phyloP scores from a whole-genome alignment of 352 stramenopile genomes.

The Phytopythium delawarense region DNA sequence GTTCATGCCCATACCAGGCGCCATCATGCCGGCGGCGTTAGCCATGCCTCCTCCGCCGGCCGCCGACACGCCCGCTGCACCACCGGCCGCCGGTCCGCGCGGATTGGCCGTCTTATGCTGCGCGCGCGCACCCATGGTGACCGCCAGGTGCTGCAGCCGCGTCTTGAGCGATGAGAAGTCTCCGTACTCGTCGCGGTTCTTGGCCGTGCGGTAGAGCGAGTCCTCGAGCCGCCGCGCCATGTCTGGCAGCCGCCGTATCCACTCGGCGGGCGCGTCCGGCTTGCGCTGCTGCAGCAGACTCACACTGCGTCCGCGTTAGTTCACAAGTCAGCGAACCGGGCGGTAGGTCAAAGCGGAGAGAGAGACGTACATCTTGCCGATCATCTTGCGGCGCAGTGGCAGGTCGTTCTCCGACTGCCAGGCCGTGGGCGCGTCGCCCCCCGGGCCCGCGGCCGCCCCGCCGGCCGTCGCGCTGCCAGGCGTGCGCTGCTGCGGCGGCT shows the following conservation, averaged over 20 bases:
- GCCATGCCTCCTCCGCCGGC: slow-evolving; percentile 16
- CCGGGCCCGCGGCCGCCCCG: slow-evolving; percentile 12
- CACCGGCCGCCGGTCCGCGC: slow-evolving; percentile 29
- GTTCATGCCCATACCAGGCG: slow-evolving; percentile 47
- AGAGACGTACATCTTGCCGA: slow-evolving; percentile 85
- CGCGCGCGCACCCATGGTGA: slow-evolving; percentile 82
- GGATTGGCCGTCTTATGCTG: slow-evolving; percentile 73
- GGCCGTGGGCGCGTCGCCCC: slow-evolving; percentile 45
- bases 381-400: slow-evolving; percentile 85
- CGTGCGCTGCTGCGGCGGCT: slow-evolving; percentile 32
- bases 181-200: slow-evolving; percentile 94
- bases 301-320: slow-evolving; percentile 45
- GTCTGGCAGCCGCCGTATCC: slow-evolving; percentile 96
- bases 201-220: slow-evolving; percentile 93
- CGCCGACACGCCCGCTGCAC: slow-evolving; percentile 11
- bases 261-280: slow-evolving; percentile 95
- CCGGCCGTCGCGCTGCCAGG: slow-evolving; percentile 27
- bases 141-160: slow-evolving; percentile 94
- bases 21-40: slow-evolving; percentile 36
- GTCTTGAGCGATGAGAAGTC: slow-evolving; percentile 96
- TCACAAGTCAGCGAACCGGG: no score
- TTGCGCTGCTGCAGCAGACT: slow-evolving; percentile 96
- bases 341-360: neutral
- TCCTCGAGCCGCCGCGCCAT: slow-evolving; percentile 98
- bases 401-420: slow-evolving; percentile 89